Base-by-base conservation (phyloP, 2,329 filamentous ascomycete genomes). In the Fusarium haematococcum region DNA sequence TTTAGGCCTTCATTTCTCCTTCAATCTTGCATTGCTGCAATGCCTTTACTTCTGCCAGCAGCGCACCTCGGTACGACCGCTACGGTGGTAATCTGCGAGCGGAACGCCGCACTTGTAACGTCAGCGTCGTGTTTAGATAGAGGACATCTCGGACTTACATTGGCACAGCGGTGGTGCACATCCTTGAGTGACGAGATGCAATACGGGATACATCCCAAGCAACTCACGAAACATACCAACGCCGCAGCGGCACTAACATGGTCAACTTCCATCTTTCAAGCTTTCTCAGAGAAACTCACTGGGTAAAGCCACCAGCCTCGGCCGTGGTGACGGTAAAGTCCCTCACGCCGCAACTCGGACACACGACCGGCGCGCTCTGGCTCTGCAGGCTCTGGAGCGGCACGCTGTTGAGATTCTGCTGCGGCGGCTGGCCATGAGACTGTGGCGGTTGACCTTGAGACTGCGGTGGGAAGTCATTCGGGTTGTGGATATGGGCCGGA, bases 191-290 rank as follows among this genome's bases (percentile, higher is more conserved):
- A 61, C 11, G 27, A 13, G 63, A 79, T 72, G 35, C 39, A 67
- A 39, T 77, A 79, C 0, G 77, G 74, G 16, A 78, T 68, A 43
- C 74, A 78, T 59, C 74, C 76, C 30, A 77, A 10, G n/a, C 73
- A 76, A n/a, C 30, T 68, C 7, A 73, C 43, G 30, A 72, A 65
- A 10, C 76, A 78, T 2, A 73, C 65, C 10, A 73, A 9, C 7
- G 72, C 73, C 9, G 76, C 76, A 43, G 71, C 5, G 37, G 48
- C 73, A 73, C 76, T 78, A 5, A 14, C n/a, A n/a, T 2, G 3
- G 25, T 74, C 33, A 73, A 57, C 13, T 5, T 48, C 2, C 3
- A 37, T 32, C 9, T 52, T 18, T 25, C 16, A 4, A 6, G 8
- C 9, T 11, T 13, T n/a, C 5, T n/a, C 2, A n/a, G 1, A 5